Evolutionary conservation across 1,284 basidiomycete genomes (phyloP).

Genomic region (Naganishia liquefaciens): DNA sequence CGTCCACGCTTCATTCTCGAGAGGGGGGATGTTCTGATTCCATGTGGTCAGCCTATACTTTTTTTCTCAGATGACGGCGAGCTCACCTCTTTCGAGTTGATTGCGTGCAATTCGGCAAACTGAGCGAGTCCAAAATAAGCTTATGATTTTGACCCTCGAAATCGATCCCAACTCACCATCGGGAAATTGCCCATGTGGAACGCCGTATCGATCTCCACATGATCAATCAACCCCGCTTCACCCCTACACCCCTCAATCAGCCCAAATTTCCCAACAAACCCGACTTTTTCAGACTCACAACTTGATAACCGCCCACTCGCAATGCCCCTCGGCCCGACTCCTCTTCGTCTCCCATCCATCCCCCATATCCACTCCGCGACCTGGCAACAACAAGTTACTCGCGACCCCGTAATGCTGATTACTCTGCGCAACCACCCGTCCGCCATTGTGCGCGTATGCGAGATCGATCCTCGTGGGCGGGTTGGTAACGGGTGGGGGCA

Average conservation of each 20-base stretch:
- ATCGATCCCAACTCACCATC: slow-evolving; percentile 58
- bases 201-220: slow-evolving; percentile 87
- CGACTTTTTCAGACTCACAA: too few relatives aligned
- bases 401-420: slow-evolving; percentile 96
- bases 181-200: slow-evolving; percentile 98
- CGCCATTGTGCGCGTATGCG: slow-evolving; percentile 87
- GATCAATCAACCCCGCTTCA: slow-evolving; percentile 68
- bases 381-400: slow-evolving; percentile 85
- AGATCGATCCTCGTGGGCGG: slow-evolving; percentile 64
- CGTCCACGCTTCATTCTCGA: slow-evolving; percentile 64
- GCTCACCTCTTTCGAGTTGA: slow-evolving; percentile 43
- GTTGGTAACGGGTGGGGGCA: slow-evolving; percentile 58
- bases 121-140: background rate
- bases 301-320: slow-evolving; percentile 88
- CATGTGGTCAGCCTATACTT: background rate
- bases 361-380: slow-evolving; percentile 87
- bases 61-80: background rate
- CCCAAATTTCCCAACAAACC: background rate
- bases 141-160: background rate
- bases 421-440: slow-evolving; percentile 58
- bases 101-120: slow-evolving; percentile 69
- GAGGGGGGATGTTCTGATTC: slow-evolving; percentile 47
- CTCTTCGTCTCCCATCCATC: slow-evolving; percentile 99
- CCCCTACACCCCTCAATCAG: slow-evolving; percentile 56
- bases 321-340: slow-evolving; percentile 73